Percentiles rank a stretch among this genome's conserved stretches.
phyloP scores from a whole-genome alignment of 768 basidiomycete species.

The Astraeus odoratus region DNA sequence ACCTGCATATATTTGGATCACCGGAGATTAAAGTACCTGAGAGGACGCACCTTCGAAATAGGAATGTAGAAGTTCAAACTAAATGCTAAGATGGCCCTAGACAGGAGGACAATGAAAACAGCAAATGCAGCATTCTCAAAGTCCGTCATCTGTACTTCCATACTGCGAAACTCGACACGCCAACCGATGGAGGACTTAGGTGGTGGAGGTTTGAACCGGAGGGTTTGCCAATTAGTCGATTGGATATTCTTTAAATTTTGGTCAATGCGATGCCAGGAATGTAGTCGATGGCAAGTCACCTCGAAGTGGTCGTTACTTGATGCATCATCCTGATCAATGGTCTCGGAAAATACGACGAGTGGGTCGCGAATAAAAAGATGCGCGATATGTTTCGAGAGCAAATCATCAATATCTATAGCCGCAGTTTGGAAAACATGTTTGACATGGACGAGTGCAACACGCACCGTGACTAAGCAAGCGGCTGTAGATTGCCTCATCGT shows the following conservation, averaged over 20 bases:
- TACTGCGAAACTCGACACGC: conserved; percentile 97
- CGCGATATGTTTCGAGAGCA: conserved; percentile 85
- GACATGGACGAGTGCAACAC: conserved; percentile 11
- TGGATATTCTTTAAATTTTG: conserved; percentile 74
- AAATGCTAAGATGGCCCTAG: conserved; percentile 87
- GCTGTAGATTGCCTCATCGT: conserved; percentile 66
- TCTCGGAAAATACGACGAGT: conserved; percentile 90
- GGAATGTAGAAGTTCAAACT: conserved; percentile 94
- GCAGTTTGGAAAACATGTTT: not conserved
- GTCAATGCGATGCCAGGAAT: not conserved
- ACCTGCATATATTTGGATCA: conserved; percentile 47
- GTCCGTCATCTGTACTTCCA: conserved; percentile 99
- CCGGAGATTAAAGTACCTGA: not conserved
- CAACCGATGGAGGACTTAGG: conserved; percentile 90
- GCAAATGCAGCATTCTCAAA: conserved; percentile 98
- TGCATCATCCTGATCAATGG: conserved; percentile 84
- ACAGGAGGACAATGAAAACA: conserved; percentile 89
- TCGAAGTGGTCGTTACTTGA: conserved; percentile 94
- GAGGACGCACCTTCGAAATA: conserved; percentile 73
- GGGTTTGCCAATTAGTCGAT: conserved; percentile 99
- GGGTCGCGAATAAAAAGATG: conserved; percentile 98
- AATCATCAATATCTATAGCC: conserved; percentile 68
- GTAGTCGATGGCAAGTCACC: conserved; percentile 34
- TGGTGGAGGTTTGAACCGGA: conserved; percentile 97
- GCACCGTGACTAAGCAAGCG: conserved; percentile 69